These are phyloP conservation scores for Solanum boliviense DNA, from an alignment of 257 asterid genomes.

Conservation along the genomic window DNA sequence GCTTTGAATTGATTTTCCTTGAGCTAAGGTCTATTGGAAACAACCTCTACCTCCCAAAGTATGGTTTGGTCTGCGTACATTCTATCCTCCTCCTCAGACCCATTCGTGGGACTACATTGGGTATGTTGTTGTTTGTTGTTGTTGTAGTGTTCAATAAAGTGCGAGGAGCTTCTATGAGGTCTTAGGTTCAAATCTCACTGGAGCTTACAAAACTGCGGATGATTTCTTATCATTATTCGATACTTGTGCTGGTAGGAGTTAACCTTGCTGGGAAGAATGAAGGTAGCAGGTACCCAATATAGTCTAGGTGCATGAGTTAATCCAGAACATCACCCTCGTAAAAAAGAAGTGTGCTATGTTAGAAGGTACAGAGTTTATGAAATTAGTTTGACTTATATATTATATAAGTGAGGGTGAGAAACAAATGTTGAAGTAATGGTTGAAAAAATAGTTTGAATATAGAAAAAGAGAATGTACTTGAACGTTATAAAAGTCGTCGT, in stretches of 20 bases:
- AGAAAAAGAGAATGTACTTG: background rate
- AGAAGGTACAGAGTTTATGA: background rate
- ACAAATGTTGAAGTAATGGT: background rate
- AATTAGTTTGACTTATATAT: background rate
- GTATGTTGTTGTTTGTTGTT: background rate
- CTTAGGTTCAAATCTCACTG: background rate
- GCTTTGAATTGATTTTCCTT: background rate
- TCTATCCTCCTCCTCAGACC: background rate
- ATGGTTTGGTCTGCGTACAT: background rate
- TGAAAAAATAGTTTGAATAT: background rate
- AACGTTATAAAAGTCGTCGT: background rate
- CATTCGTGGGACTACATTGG: background rate
- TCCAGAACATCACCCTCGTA: background rate
- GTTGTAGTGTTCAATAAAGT: background rate
- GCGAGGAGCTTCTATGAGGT: background rate
- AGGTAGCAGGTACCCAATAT: background rate
- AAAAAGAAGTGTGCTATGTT: background rate
- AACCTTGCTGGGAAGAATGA: background rate
- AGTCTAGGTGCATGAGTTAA: background rate
- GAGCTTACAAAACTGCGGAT: background rate
- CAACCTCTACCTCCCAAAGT: background rate
- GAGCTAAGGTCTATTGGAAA: background rate
- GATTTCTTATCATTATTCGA: background rate
- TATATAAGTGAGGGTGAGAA: background rate
- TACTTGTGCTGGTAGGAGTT: background rate